Evolutionary conservation across 73 alveolate genomes (phyloP), one percentile per base, ranked within the genome.

Genomic region (Blepharisma japonicum): DNA sequence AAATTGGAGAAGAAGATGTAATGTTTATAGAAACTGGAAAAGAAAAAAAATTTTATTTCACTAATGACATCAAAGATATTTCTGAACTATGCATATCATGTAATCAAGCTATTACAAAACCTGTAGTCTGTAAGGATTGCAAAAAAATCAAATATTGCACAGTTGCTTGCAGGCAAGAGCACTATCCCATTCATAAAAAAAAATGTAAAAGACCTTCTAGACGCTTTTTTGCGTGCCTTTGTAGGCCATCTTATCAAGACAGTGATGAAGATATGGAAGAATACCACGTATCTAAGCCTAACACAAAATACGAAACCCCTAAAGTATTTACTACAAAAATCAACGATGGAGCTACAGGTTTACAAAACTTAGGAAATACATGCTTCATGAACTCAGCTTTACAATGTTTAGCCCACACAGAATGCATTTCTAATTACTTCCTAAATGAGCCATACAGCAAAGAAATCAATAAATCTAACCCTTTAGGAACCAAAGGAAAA

Each of bases 311-410:
- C 3, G 74, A 14, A 14, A 39, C 23, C 0, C 74, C 74, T 14
- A 25, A 14, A 8, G 74, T 2, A 18, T 20, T 39, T 25, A 25
- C 23, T 14, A 61, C 23, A 61, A 61, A 61, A 61, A 77, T 56
- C 72, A 84, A 90, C 45, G 90, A 87, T 74, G 86, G 85, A 23
- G 79, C 76, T 32, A 68, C 78, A 68, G 99, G 99, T 4, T 80
- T 96, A 8, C 77, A 77, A 68, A 96, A 96, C 94, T 77, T 96
- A 80, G 99, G 99, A 68, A 98, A 98, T 80, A 96, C 82, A 7
- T 77, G 84, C 81, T 77, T 77, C 67, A 77, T 77, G 84, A 77
- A 77, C 55, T 8, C 82, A 11, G 84, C 81, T 20, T 46, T 77
- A 8, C 80, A 77, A 54, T 77, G 84, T 45, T 45, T 77, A 18